A percentile compares a stretch with the other conserved stretches of the same genome.
phyloP scores from a whole-genome alignment of 1,284 basidiomycete genomes.

The Ustilago xerochloae region DNA sequence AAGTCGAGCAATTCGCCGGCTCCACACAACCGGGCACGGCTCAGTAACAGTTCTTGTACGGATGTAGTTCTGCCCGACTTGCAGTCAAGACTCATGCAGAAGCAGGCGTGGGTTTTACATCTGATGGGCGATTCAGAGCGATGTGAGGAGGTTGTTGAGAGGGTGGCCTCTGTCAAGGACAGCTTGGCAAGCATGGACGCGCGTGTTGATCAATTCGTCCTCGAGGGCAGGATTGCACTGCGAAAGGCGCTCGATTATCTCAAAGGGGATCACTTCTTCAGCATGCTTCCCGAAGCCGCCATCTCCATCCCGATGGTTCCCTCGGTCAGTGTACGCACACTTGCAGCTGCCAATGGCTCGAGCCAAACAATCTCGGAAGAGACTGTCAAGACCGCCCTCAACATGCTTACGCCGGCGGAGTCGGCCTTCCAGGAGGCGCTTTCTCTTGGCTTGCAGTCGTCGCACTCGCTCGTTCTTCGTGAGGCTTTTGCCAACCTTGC shows the following conservation, averaged over 20 bases:
- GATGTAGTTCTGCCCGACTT: conserved; percentile 48
- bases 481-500: conserved; percentile 49
- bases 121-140: conserved; percentile 28
- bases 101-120: conserved; percentile 55
- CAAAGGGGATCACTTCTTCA: conserved; percentile 54
- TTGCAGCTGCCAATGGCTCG: conserved; percentile 18
- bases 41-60: conserved; percentile 9
- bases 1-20: conserved; percentile 19
- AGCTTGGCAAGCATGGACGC: conserved; percentile 19
- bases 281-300: conserved; percentile 60
- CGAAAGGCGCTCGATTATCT: conserved; percentile 46
- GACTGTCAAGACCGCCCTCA: conserved; percentile 39
- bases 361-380: conserved; percentile 39
- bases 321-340: conserved; percentile 34
- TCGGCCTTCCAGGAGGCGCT: conserved; percentile 47
- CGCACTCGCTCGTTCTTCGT: conserved; percentile 39
- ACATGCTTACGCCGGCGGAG: conserved; percentile 38
- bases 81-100: conserved; percentile 47
- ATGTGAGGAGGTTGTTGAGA: conserved; percentile 41
- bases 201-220: conserved; percentile 37
- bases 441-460: conserved; percentile 24
- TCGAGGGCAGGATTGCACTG: conserved; percentile 48
- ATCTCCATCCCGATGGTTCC: conserved; percentile 57
- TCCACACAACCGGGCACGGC: conserved; percentile 14
- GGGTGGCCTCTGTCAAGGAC: conserved; percentile 37